Percentiles rank a stretch among this genome's conserved stretches.
These are phyloP conservation scores for Haberlea rhodopensis DNA, from an alignment of 257 asterid genomes.

Conservation along the genomic window DNA sequence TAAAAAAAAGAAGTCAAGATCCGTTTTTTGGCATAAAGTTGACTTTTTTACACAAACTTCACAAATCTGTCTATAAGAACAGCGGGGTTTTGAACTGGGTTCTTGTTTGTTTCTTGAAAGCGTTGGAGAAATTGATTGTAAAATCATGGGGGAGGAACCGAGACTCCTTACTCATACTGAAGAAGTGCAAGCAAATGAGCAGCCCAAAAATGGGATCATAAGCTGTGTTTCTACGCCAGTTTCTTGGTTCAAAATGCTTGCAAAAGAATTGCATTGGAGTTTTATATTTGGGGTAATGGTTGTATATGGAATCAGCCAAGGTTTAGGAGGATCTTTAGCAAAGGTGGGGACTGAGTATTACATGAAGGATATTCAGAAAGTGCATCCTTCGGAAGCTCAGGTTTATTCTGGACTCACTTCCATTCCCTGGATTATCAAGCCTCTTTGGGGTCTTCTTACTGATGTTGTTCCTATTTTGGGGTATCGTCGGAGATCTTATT, in stretches of 20 bases:
- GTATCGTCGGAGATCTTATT: conserved; percentile 85
- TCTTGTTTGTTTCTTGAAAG: neutral
- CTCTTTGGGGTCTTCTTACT: conserved; percentile 91
- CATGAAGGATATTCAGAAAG: conserved; percentile 95
- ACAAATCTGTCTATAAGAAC: conserved; percentile 21
- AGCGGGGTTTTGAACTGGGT: conserved; percentile 20
- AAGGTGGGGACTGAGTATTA: conserved; percentile 76
- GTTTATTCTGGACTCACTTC: conserved; percentile 74
- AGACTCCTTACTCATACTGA: conserved; percentile 43
- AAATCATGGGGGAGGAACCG: conserved; percentile 59
- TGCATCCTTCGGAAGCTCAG: conserved; percentile 98
- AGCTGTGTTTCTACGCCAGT: conserved; percentile 45
- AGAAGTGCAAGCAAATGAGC: conserved; percentile 33
- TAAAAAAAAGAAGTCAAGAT: conserved; percentile 32
- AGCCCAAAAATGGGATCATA: conserved; percentile 31
- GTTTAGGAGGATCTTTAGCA: conserved; percentile 51
- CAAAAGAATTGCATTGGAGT: conserved; percentile 44
- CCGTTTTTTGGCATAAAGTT: conserved; percentile 34
- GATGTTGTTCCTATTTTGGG: conserved; percentile 87
- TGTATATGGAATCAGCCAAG: conserved; percentile 53
- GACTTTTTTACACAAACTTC: conserved; percentile 35
- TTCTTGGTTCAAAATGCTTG: conserved; percentile 62
- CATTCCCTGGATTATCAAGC: conserved; percentile 94
- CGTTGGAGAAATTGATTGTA: neutral
- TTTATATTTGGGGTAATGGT: conserved; percentile 46